Conservation (phyloP, 257 asterid genomes). For the Petunia secreta region DNA sequence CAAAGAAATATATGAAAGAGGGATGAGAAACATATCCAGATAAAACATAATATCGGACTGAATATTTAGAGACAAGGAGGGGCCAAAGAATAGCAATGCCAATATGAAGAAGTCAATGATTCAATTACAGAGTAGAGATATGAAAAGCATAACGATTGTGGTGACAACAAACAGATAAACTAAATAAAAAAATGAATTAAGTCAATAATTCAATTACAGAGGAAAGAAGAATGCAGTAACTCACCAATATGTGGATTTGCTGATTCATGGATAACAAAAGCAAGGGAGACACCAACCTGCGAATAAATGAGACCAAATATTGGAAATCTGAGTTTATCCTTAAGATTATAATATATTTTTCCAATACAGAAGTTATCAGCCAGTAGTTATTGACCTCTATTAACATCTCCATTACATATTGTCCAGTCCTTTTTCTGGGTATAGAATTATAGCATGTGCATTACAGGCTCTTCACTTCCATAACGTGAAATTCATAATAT, state of each 20-base stretch:
- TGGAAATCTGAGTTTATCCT: slow-evolving; percentile 26
- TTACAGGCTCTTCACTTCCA: background rate
- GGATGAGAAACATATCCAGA: background rate
- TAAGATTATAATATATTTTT: slow-evolving; percentile 25
- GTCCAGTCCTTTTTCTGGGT: background rate
- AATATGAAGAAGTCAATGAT: slow-evolving; percentile 7
- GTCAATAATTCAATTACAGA: background rate
- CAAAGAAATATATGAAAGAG: background rate
- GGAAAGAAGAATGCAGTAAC: slow-evolving; percentile 31
- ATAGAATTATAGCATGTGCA: background rate
- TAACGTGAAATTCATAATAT: background rate
- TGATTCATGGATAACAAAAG: slow-evolving; percentile 99
- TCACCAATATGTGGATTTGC: slow-evolving; percentile 98
- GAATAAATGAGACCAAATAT: slow-evolving; percentile 35
- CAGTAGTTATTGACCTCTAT: background rate
- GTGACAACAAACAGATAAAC: background rate
- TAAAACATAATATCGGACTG: background rate
- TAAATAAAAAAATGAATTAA: background rate
- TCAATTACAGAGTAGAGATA: slow-evolving; percentile 19
- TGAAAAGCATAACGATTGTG: background rate
- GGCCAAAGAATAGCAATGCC: background rate
- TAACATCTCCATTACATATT: slow-evolving; percentile 6
- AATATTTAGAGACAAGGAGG: background rate
- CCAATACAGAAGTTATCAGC: background rate
- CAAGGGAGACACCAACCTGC: slow-evolving; percentile 97